These are phyloP conservation scores for Pseudonitzschia pungens DNA, from an alignment of 108 stramenopile genomes.

Conservation along the genomic window DNA sequence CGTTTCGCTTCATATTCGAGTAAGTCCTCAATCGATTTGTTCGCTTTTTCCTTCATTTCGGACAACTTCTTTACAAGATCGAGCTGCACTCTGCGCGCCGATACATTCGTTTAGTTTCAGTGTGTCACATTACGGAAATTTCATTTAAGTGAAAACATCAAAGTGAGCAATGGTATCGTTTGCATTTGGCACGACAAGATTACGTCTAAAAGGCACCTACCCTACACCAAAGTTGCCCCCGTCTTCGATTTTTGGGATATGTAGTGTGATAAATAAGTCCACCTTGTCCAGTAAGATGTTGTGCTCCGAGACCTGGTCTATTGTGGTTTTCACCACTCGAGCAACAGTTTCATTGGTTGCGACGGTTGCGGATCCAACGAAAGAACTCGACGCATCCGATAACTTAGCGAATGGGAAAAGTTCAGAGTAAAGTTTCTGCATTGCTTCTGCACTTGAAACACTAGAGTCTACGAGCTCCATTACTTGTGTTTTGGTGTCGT, in stretches of 20 bases:
- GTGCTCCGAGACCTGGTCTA: conserved; percentile 32
- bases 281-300: conserved; percentile 15
- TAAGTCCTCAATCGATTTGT: conserved; percentile 50
- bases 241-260: conserved; percentile 74
- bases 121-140: not conserved
- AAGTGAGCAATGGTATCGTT: not conserved
- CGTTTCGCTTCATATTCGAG: conserved; percentile 60
- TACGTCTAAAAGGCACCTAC: not conserved
- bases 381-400: conserved; percentile 37
- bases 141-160: not conserved
- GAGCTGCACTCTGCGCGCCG: conserved; percentile 57
- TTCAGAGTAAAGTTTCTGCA: conserved; percentile 18
- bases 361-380: conserved; percentile 16
- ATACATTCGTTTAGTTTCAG: not conserved
- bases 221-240: conserved; percentile 79
- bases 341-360: conserved; percentile 29
- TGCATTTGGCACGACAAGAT: not conserved
- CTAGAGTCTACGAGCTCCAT: conserved; percentile 25
- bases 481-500: conserved; percentile 28
- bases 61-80: conserved; percentile 54
- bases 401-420: conserved; percentile 32
- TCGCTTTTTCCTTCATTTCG: conserved; percentile 52
- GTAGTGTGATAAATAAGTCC: conserved; percentile 38
- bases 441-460: conserved; percentile 14
- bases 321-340: conserved; percentile 22